Evolutionary conservation across 1,139 yeast genomes (phyloP).

Genomic region (Candida dubliniensis): DNA sequence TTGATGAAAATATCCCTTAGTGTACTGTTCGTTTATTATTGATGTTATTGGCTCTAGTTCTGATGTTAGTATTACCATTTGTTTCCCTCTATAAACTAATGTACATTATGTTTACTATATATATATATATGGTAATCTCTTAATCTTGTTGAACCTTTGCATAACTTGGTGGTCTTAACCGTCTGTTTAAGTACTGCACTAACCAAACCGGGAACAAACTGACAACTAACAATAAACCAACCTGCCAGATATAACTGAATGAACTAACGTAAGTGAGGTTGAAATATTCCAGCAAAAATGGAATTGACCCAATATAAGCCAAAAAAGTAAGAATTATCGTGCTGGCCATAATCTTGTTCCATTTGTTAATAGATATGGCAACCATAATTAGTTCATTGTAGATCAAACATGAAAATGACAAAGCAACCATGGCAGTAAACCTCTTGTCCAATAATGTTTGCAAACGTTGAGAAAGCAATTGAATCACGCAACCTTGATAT

Average conservation of each 20-base stretch:
- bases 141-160: conserved; percentile 89
- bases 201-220: conserved; percentile 92
- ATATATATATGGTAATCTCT: background rate
- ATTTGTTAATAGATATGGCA: conserved; percentile 83
- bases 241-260: conserved; percentile 67
- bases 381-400: conserved; percentile 92
- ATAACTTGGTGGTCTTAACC: conserved; percentile 88
- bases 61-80: background rate
- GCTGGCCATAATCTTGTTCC: conserved; percentile 78
- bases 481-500: conserved; percentile 84
- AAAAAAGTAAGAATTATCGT: conserved; percentile 71
- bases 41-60: background rate
- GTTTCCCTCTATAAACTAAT: background rate
- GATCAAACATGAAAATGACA: conserved; percentile 77
- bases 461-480: conserved; percentile 74
- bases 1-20: conserved; percentile 12
- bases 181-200: conserved; percentile 69
- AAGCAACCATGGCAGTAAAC: conserved; percentile 77
- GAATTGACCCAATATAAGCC: conserved; percentile 71
- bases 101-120: no score
- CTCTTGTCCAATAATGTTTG: conserved; percentile 56
- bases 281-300: conserved; percentile 82
- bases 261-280: conserved; percentile 65
- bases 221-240: conserved; percentile 59
- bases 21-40: background rate